Evolutionary conservation across 2,329 filamentous ascomycete genomes (phyloP).

Genomic region (Epichloe hybrida): DNA sequence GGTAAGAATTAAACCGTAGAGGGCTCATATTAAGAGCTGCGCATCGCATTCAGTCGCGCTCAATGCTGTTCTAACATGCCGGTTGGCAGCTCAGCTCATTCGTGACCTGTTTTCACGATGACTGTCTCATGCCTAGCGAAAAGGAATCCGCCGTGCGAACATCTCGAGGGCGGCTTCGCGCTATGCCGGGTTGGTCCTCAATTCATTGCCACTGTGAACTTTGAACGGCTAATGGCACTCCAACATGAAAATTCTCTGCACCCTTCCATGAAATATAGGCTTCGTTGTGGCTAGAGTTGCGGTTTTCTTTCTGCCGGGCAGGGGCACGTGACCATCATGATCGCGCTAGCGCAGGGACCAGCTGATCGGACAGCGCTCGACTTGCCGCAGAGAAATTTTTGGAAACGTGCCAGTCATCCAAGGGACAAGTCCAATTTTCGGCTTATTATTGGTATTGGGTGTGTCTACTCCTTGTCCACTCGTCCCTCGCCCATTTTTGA

Average conservation of each 20-base stretch:
- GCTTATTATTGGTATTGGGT: constrained; percentile 5
- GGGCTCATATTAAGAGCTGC: background rate
- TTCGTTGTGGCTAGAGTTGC: constrained; percentile 4
- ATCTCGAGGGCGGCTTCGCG: too few species aligned
- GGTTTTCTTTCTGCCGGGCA: background rate
- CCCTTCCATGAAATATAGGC: background rate
- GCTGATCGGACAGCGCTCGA: background rate
- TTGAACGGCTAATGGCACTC: too few species aligned
- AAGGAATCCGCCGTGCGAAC: too few species aligned
- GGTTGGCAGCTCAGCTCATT: too few species aligned
- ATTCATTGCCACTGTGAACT: too few species aligned
- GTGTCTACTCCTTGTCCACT: constrained; percentile 5
- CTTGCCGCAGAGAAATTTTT: constrained; percentile 7
- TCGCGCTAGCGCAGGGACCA: constrained; percentile 3
- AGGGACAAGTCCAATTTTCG: constrained; percentile 2
- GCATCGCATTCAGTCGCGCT: too few species aligned
- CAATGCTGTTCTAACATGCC: too few species aligned
- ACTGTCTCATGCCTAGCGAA: too few species aligned
- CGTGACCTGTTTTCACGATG: too few species aligned
- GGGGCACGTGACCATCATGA: too few species aligned
- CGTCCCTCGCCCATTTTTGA: constrained; percentile 6
- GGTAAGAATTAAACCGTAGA: background rate
- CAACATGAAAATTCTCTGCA: too few species aligned
- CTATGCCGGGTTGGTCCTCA: too few species aligned
- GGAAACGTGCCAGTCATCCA: background rate